Evolutionary conservation across 169 alveolate species (phyloP).

Genomic region (Plasmodium billcollinsi): DNA sequence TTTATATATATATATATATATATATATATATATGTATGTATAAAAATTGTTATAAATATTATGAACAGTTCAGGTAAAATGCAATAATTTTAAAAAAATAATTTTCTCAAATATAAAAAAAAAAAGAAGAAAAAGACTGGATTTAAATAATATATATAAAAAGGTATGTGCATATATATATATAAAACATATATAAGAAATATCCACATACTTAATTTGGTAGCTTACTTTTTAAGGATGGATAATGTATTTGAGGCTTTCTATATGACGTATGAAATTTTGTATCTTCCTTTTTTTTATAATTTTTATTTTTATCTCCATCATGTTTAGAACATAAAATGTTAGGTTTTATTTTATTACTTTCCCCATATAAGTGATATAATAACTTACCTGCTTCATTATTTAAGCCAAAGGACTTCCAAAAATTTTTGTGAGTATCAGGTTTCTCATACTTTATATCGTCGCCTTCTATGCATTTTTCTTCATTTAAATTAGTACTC

Average conservation of each 20-base stretch:
- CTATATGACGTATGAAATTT: background rate
- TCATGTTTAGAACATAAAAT: constrained; percentile 7
- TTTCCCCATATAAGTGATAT: constrained; percentile 64
- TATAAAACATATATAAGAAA: no score
- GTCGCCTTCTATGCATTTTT: constrained; percentile 9
- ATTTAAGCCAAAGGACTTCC: constrained; percentile 73
- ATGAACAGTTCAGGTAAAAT: no score
- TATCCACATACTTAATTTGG: background rate
- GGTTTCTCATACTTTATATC: constrained; percentile 61
- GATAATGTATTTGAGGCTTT: constrained; percentile 37
- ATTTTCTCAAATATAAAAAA: no score
- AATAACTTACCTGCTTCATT: constrained; percentile 72
- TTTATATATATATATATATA: background rate
- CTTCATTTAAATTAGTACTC: background rate
- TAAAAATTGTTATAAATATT: no score
- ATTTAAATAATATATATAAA: no score
- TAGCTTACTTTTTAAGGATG: constrained; percentile 15
- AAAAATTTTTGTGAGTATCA: constrained; percentile 61
- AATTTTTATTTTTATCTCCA: constrained; percentile 24
- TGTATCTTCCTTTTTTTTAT: background rate
- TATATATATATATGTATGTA: no score
- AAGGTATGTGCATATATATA: no score
- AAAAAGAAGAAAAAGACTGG: no score
- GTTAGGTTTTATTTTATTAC: constrained; percentile 45
- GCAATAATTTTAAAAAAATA: no score